Conservation (phyloP, 139 green algal species). For the Chlorella sp. region DNA sequence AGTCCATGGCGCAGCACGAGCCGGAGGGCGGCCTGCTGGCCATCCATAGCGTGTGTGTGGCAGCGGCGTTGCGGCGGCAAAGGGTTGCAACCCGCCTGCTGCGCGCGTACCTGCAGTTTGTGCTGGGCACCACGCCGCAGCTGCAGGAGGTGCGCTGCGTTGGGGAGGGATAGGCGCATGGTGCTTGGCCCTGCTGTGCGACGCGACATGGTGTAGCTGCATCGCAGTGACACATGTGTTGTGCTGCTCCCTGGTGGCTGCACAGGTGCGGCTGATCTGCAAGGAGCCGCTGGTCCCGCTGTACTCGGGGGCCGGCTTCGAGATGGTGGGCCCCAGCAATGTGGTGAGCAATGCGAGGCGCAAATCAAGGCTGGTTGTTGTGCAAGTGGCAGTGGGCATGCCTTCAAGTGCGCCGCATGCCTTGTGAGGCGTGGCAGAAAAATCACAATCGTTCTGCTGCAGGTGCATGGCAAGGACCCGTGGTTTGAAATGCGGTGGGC, state of each 20-base stretch:
- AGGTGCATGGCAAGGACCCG: constrained; percentile 61
- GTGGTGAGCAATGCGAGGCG: constrained; percentile 34
- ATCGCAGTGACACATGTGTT: neutral
- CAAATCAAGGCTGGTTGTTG: too few relatives aligned
- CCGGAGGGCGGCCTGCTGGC: constrained; percentile 60
- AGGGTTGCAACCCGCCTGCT: constrained; percentile 60
- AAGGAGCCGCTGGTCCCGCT: constrained; percentile 57
- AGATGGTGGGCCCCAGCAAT: constrained; percentile 45
- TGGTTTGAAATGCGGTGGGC: constrained; percentile 65
- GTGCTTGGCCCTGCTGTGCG: too few relatives aligned
- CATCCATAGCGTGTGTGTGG: constrained; percentile 71
- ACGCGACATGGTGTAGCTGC: too few relatives aligned
- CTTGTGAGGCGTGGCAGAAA: too few relatives aligned
- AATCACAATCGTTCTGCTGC: too few relatives aligned
- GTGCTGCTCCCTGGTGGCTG: neutral
- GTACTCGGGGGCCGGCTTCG: constrained; percentile 8
- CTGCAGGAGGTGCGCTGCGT: constrained; percentile 32
- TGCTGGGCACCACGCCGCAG: constrained; percentile 42
- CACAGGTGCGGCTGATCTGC: constrained; percentile 59
- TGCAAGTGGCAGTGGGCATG: too few relatives aligned
- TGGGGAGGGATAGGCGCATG: neutral
- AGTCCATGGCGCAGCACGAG: constrained; percentile 72
- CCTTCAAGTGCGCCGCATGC: too few relatives aligned
- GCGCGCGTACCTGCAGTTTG: constrained; percentile 56
- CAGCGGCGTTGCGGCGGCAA: constrained; percentile 28